Conservation (phyloP, 1,139 yeast species). For the Saccharomyces pastorianus region DNA sequence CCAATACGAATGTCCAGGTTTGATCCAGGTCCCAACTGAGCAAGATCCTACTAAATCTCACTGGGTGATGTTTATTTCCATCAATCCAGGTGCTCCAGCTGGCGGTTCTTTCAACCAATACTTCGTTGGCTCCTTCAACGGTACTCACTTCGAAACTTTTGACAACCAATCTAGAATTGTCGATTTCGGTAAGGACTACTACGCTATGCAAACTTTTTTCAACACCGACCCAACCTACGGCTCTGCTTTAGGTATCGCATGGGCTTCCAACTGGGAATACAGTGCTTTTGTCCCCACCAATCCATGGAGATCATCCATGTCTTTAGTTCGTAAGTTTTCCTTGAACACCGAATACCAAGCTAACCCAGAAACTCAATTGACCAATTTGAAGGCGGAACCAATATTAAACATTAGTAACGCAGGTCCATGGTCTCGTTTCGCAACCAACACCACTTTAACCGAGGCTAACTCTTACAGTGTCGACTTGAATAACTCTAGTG, state of each 20-base stretch:
- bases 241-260: constrained; percentile 31
- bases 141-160: constrained; percentile 30
- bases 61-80: constrained; percentile 34
- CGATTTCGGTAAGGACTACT: constrained; percentile 34
- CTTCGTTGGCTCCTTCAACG: constrained; percentile 37
- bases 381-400: constrained; percentile 25
- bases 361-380: constrained; percentile 22
- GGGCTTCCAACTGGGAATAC: constrained; percentile 39
- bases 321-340: constrained; percentile 29
- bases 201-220: constrained; percentile 33
- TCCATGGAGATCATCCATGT: constrained; percentile 32
- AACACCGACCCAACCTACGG: constrained; percentile 15
- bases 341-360: constrained; percentile 20
- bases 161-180: constrained; percentile 26
- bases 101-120: constrained; percentile 36
- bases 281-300: constrained; percentile 30
- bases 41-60: not conserved
- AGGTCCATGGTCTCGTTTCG: not conserved
- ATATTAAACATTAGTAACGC: constrained; percentile 8
- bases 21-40: constrained; percentile 13
- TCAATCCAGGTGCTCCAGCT: constrained; percentile 35
- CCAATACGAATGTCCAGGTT: constrained; percentile 37
- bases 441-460: not conserved
- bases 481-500: not conserved
- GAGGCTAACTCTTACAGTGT: not conserved